A percentile compares a stretch with the other conserved stretches of the same genome.
phyloP scores from a whole-genome alignment of 169 alveolate species.

The Plasmodium reichenowi region DNA sequence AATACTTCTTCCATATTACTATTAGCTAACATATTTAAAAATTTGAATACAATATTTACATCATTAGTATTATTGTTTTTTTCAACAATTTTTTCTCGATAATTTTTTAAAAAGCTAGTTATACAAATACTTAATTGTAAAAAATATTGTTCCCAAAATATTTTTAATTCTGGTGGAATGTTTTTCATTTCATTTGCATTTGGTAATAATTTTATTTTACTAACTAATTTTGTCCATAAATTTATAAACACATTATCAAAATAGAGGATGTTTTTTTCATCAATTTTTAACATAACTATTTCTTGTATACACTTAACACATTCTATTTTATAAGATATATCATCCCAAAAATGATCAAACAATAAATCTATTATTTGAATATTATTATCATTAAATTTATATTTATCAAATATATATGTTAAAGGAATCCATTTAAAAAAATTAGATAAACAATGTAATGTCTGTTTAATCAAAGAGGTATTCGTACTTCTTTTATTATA shows the following conservation, averaged over 20 bases:
- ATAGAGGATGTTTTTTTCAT: conserved; percentile 80
- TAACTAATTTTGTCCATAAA: conserved; percentile 88
- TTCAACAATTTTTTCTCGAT: conserved; percentile 80
- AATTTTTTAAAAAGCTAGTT: conserved; percentile 87
- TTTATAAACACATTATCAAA: conserved; percentile 81
- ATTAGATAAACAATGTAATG: conserved; percentile 93
- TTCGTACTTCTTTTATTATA: conserved; percentile 88
- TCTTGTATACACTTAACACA: conserved; percentile 94
- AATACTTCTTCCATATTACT: conserved; percentile 96
- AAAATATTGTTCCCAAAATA: conserved; percentile 91
- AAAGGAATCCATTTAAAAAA: conserved; percentile 96
- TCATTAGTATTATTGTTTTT: conserved; percentile 79
- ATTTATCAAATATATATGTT: conserved; percentile 93
- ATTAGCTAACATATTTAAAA: conserved; percentile 81
- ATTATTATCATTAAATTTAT: conserved; percentile 80
- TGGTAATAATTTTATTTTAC: conserved; percentile 86
- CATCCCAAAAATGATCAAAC: conserved; percentile 93
- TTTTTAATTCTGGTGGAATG: conserved; percentile 83
- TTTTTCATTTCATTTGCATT: conserved; percentile 87
- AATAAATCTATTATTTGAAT: conserved; percentile 85
- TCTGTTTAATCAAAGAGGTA: conserved; percentile 90
- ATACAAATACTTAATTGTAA: conserved; percentile 88
- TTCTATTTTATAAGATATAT: conserved; percentile 91
- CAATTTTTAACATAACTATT: conserved; percentile 89
- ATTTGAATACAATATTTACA: conserved; percentile 79